Base-by-base conservation (phyloP, 345 rosid genomes). In the Schrenkiella parvula region DNA sequence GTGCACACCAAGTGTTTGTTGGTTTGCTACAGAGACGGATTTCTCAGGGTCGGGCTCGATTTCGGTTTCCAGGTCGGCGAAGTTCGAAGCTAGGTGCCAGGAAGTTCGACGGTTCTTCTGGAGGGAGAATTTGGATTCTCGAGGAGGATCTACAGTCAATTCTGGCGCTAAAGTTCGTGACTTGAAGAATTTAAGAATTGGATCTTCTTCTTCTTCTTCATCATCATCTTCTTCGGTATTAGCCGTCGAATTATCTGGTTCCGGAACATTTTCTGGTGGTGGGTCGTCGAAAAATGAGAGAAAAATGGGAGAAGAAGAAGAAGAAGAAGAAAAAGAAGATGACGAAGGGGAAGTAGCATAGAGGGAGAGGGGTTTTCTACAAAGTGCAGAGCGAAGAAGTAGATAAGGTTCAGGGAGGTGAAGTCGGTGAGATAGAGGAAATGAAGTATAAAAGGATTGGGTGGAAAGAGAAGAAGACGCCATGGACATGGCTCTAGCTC, bases 141-240 rank as follows among this genome's bases (percentile, higher is more conserved):
- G 75, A 5, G 81, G 46, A 12, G 96, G 89, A 80, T 93, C 88
- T 51, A 52, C 75, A 2, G 80, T 72, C 5, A 9, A 44, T 25
- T 44, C 64, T 43, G 56, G 14, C 0, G 35, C 3, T 13, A 79
- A 64, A 7, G 81, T 54, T 74, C 82, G 89, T 41, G 91, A 78
- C 74, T 79, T 78, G 83, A 90, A 88, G 89, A 90, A 90, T 44
- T 67, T 77, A 44, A 87, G 41, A 70, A 92, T 76, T 51, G 96
- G 95, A 79, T 89, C 84, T 5, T 71, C 78, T 0, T 63, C 46
- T 6, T 19, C 73, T 1, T 2, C 76, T 1, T 38, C 75, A 1
- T 43, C 64, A 2, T 38, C 48, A 0, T 41, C 59, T 43, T 75
- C 60, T 53, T 12, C 4, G 31, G 1, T 70, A 26, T 15, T 65